phyloP scores from a whole-genome alignment of 73 alveolate genomes.

The Tetrahymena thermophila region DNA sequence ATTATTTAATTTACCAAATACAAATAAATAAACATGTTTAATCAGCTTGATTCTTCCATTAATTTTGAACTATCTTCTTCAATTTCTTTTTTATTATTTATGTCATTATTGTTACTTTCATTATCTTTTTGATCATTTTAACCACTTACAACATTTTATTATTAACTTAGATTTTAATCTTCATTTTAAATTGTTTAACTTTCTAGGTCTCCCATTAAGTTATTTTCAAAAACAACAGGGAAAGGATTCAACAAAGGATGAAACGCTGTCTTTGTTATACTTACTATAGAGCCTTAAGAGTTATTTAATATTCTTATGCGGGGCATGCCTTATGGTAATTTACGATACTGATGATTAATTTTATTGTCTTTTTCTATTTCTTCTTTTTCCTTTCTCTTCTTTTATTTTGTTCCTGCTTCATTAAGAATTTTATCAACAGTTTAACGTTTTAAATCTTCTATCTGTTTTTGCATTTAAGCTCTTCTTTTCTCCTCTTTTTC shows the following conservation, averaged over 20 bases:
- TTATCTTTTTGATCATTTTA: not conserved
- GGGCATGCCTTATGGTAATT: not conserved
- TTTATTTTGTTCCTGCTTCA: constrained; percentile 38
- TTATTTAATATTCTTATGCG: not conserved
- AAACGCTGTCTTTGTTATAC: not conserved
- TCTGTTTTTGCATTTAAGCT: constrained; percentile 8
- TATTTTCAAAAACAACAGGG: not conserved
- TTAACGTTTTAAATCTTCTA: constrained; percentile 22
- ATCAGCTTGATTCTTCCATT: not conserved
- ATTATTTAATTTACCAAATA: too few relatives aligned
- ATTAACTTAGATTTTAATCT: not conserved
- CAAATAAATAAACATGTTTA: not conserved
- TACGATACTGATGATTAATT: not conserved
- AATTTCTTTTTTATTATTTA: not conserved
- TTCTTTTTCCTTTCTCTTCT: constrained; percentile 26
- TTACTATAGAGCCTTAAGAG: not conserved
- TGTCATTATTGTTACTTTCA: not conserved
- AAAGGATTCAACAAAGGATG: not conserved
- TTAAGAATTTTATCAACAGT: constrained; percentile 29
- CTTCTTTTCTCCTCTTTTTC: constrained; percentile 25
- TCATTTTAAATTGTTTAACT: not conserved
- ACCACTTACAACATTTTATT: not conserved
- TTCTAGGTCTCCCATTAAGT: not conserved
- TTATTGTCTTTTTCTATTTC: constrained; percentile 23
- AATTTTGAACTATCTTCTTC: not conserved